A percentile compares a stretch with the other conserved stretches of the same genome.
Evolutionary conservation across 163 green algal species (phyloP).

Genomic region (Trebouxia gelatinosa): DNA sequence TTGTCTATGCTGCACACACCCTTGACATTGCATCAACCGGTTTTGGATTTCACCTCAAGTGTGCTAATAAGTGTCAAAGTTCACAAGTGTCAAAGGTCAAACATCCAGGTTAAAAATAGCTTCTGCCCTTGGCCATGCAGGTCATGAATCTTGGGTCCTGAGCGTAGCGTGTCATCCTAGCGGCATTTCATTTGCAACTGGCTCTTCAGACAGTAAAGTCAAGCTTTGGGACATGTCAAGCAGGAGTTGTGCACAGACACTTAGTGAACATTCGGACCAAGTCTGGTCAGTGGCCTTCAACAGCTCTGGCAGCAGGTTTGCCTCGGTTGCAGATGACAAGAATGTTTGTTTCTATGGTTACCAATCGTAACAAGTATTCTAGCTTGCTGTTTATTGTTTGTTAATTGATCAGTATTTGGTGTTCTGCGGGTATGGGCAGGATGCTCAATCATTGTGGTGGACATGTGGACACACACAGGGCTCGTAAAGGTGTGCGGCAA

Average conservation of each 20-base stretch:
- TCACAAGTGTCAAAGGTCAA: neutral
- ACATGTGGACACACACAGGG: neutral
- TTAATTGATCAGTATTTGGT: neutral
- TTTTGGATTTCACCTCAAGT: too few relatives aligned
- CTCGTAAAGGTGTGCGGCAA: neutral
- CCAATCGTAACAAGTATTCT: conserved; percentile 3
- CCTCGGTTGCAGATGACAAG: conserved; percentile 76
- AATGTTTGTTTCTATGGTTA: conserved; percentile 52
- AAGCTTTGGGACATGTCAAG: conserved; percentile 88
- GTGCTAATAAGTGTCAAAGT: too few relatives aligned
- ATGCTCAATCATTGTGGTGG: neutral
- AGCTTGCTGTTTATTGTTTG: too few relatives aligned
- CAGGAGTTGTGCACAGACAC: conserved; percentile 70
- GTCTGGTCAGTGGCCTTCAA: conserved; percentile 84
- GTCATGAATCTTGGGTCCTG: conserved; percentile 92
- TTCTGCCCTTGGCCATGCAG: too few relatives aligned
- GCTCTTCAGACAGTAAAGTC: conserved; percentile 80
- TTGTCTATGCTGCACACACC: too few relatives aligned
- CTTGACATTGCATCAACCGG: too few relatives aligned
- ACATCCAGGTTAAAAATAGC: too few relatives aligned
- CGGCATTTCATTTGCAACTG: conserved; percentile 68
- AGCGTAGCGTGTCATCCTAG: conserved; percentile 74
- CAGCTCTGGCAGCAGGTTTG: conserved; percentile 60
- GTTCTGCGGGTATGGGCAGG: neutral
- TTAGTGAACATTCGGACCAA: conserved; percentile 81